A percentile compares a stretch with the other conserved stretches of the same genome.
These are phyloP conservation scores for Apiospora phragmitis DNA, from an alignment of 2,329 filamentous ascomycete species.

Conservation along the genomic window DNA sequence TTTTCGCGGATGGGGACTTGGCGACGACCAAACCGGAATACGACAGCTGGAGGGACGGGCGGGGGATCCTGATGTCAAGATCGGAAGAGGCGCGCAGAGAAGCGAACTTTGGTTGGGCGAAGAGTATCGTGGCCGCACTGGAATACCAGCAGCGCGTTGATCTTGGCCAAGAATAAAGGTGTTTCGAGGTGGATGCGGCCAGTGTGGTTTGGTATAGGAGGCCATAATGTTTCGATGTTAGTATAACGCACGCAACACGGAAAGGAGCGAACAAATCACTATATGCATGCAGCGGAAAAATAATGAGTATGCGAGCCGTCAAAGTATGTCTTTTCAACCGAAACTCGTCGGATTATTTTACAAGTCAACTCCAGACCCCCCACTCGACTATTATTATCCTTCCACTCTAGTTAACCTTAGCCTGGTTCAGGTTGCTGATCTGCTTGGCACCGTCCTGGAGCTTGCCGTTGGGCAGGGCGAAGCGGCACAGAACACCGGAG, in stretches of 20 bases:
- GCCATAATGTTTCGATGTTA: too few relatives aligned
- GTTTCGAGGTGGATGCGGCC: not conserved
- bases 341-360: not conserved
- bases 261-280: not conserved
- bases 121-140: not conserved
- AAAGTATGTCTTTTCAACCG: not conserved
- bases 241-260: not conserved
- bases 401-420: constrained; percentile 14
- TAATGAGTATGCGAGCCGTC: not conserved
- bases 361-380: not conserved
- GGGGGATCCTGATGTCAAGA: not conserved
- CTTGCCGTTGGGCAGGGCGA: constrained; percentile 12
- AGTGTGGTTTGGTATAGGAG: not conserved
- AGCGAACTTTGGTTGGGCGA: not conserved
- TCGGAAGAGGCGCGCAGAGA: not conserved
- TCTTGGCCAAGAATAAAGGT: not conserved
- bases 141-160: not conserved
- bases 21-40: not conserved
- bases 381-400: not conserved
- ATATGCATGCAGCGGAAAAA: not conserved
- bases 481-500: constrained; percentile 18
- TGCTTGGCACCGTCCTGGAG: constrained; percentile 12
- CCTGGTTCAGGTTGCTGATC: constrained; percentile 14
- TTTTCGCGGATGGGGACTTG: not conserved
- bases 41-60: not conserved